Evolutionary conservation across 805 yeast species (phyloP), one percentile per base, ranked within the genome.

Genomic region (Peterozyma xylosa): DNA sequence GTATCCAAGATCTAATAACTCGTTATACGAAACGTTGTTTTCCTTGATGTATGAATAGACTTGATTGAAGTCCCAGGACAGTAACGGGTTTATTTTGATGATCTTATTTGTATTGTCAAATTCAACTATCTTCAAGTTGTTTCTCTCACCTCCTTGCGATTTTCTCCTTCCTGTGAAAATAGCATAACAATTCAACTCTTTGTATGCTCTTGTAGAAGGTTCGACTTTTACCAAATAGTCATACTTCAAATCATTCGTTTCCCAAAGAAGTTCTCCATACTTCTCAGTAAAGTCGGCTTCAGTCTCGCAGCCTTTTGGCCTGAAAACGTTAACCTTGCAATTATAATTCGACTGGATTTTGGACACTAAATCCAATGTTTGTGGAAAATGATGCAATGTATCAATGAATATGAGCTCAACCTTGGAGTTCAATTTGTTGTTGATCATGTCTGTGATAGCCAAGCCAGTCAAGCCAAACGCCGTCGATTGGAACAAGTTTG

Each of bases 401-500:
- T 91, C 97, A 39, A 90, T 71, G 59, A 91, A 91, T 2, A 91
- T 82, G 45, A 90, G 67, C 44, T 89, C 95, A 6, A 86, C 68
- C 0, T 81, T 73, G 37, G 64, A 60, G 3, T 47, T 46, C 29
- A 59, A 47, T 51, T 46, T 9, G 56, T 80, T 77, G 30, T 84
- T 73, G 29, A 90, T 62, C 74, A 90, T 85, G 60, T 90, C 96
- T 37, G 86, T 69, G 11, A 91, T 90, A 30, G 85, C 96, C 47
- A 91, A 64, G 0, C 98, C 98, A 1, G 96, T 86, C 39, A 91
- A 71, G 0, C 98, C 98, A 64, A 91, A 89, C 1, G 98, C 98
- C 0, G 98, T 88, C 2, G 96, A 89, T 63, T 91, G 98, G 56
- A 60, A 90, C 34, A 91, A 67, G 35, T 79, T 71, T 2, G 96